phyloP scores from a whole-genome alignment of 208 protist genomes.

The Leishmania braziliensis region DNA sequence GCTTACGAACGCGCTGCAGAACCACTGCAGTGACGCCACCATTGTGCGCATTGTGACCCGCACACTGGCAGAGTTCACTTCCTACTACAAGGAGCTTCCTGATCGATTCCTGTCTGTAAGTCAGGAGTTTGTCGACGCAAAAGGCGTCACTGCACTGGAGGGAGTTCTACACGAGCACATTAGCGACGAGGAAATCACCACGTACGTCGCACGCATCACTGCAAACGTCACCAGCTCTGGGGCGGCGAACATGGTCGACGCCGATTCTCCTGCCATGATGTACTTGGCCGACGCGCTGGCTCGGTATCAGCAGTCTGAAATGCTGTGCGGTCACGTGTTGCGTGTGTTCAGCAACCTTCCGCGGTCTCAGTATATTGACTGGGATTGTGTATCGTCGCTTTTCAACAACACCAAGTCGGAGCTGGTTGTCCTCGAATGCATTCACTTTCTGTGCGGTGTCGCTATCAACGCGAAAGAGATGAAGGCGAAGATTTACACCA shows the following conservation, averaged over 20 bases:
- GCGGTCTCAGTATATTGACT: conserved; percentile 74
- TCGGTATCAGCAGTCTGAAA: conserved; percentile 63
- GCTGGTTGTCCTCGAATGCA: conserved; percentile 60
- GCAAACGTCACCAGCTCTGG: conserved; percentile 83
- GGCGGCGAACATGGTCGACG: conserved; percentile 42
- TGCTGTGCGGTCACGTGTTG: conserved; percentile 74
- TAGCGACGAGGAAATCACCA: conserved; percentile 72
- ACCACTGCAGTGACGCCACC: conserved; percentile 51
- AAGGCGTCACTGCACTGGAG: conserved; percentile 72
- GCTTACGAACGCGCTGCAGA: conserved; percentile 58
- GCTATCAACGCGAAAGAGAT: conserved; percentile 86
- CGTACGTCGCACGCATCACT: conserved; percentile 64
- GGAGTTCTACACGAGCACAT: conserved; percentile 68
- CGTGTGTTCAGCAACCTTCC: conserved; percentile 87
- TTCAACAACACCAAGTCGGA: conserved; percentile 76
- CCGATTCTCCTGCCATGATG: conserved; percentile 63
- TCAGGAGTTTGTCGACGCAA: conserved; percentile 75
- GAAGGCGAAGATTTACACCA: conserved; percentile 79
- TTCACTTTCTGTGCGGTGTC: conserved; percentile 82
- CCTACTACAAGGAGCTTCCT: conserved; percentile 78
- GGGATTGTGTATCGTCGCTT: conserved; percentile 62
- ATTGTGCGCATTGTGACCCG: conserved; percentile 58
- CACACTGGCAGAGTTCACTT: conserved; percentile 86
- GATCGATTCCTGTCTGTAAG: conserved; percentile 64
- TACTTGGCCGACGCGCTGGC: conserved; percentile 70